These are phyloP conservation scores for Abrus precatorius DNA, from an alignment of 306 rosid genomes.

Conservation along the genomic window DNA sequence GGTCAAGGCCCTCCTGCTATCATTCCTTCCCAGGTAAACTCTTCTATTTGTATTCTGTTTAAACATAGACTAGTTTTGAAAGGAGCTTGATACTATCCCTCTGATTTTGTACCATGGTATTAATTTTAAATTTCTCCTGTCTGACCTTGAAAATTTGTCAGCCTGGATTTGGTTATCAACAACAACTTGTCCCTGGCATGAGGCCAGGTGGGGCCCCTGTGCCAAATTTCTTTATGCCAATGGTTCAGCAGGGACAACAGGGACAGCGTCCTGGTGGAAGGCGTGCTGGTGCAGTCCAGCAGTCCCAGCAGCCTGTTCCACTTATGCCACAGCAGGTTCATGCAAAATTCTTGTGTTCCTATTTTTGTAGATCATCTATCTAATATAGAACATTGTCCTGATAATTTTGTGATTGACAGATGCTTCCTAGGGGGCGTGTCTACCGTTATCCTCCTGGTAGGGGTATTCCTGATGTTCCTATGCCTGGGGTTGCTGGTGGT, in stretches of 20 bases:
- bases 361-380: background rate
- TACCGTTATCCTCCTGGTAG: constrained; percentile 95
- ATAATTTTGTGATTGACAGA: constrained; percentile 57
- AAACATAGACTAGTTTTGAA: background rate
- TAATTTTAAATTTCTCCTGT: constrained; percentile 25
- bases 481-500: constrained; percentile 96
- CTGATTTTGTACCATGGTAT: constrained; percentile 12
- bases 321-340: constrained; percentile 92
- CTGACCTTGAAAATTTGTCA: constrained; percentile 49
- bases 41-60: constrained; percentile 1
- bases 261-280: constrained; percentile 98
- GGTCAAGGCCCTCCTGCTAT: constrained; percentile 98
- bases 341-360: constrained; percentile 15
- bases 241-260: constrained; percentile 98
- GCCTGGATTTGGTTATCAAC: constrained; percentile 99
- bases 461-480: constrained; percentile 83
- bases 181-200: constrained; percentile 98
- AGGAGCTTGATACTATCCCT: background rate
- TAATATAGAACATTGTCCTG: constrained; percentile 30
- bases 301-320: constrained; percentile 89
- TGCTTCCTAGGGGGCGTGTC: constrained; percentile 93
- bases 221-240: constrained; percentile 94
- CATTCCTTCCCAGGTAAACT: constrained; percentile 93
- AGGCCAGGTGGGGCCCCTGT: constrained; percentile 98
- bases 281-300: constrained; percentile 85